These are phyloP conservation scores for Trichosporon sp. DNA, from an alignment of 1,284 basidiomycete genomes.

Conservation along the genomic window DNA sequence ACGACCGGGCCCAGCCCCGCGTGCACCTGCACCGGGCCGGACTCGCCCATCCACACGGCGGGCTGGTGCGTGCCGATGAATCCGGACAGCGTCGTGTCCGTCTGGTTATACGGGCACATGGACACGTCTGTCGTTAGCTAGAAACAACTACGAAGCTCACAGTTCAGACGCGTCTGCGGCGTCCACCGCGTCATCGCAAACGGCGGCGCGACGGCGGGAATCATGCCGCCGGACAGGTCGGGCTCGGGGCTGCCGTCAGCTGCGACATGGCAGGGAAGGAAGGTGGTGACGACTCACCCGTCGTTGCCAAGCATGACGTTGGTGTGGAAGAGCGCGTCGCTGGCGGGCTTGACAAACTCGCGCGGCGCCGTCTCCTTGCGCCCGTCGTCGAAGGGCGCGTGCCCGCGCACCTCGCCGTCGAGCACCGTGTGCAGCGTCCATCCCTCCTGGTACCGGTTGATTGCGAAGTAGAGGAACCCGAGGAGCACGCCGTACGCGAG, in stretches of 20 bases:
- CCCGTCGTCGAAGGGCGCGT: conserved; percentile 41
- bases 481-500: not conserved
- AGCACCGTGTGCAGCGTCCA: not conserved
- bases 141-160: conserved; percentile 12
- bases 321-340: conserved; percentile 29
- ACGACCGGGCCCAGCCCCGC: conserved; percentile 59
- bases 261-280: not conserved
- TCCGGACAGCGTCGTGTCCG: conserved; percentile 61
- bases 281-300: conserved; percentile 27
- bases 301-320: conserved; percentile 43
- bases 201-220: conserved; percentile 58
- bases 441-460: not conserved
- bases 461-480: not conserved
- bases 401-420: conserved; percentile 18
- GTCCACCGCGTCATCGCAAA: conserved; percentile 76
- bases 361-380: conserved; percentile 14
- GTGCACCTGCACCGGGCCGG: conserved; percentile 61
- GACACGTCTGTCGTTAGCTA: conserved; percentile 55
- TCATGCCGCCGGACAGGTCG: conserved; percentile 49
- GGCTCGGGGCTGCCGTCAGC: conserved; percentile 30
- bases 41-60: conserved; percentile 85
- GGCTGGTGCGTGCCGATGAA: conserved; percentile 70
- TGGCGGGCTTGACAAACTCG: conserved; percentile 25
- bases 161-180: conserved; percentile 42
- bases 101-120: conserved; percentile 70